Conservation (phyloP, 495 filamentous ascomycete genomes). For the Penicillium diatomitis region DNA sequence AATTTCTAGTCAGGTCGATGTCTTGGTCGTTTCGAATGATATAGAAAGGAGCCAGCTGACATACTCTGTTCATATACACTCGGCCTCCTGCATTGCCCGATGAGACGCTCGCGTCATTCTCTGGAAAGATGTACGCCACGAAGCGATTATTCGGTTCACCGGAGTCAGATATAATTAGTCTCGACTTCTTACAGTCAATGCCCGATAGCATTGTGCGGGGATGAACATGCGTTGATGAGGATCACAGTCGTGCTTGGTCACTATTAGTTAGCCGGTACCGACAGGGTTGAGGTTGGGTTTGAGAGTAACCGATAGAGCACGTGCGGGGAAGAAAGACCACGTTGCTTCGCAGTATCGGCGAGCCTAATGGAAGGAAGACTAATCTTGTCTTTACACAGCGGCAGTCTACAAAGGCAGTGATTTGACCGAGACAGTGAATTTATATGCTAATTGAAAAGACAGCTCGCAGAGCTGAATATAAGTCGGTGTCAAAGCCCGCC, state of each 20-base stretch:
- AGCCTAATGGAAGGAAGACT: not conserved
- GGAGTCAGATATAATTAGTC: conserved; percentile 28
- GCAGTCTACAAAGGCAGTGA: not conserved
- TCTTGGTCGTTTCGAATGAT: too few relatives aligned
- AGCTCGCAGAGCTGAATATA: conserved; percentile 21
- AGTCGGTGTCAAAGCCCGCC: conserved; percentile 6
- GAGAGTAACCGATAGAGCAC: not conserved
- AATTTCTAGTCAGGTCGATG: too few relatives aligned
- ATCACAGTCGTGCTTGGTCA: too few relatives aligned
- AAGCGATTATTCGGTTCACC: conserved; percentile 28
- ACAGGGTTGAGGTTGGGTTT: not conserved
- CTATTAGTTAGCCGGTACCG: too few relatives aligned
- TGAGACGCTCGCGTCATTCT: conserved; percentile 1
- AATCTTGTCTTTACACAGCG: not conserved
- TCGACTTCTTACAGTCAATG: not conserved
- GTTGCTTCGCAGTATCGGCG: not conserved
- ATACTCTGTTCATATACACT: too few relatives aligned
- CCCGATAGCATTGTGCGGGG: too few relatives aligned
- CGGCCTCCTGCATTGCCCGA: too few relatives aligned
- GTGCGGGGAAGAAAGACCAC: conserved; percentile 3
- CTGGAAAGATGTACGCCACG: conserved; percentile 31
- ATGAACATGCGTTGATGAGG: too few relatives aligned
- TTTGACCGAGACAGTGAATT: not conserved
- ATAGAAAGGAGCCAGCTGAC: too few relatives aligned
- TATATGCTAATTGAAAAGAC: conserved; percentile 5